Base-by-base conservation (phyloP, 495 filamentous ascomycete species). In the Penicilliopsis zonata region DNA sequence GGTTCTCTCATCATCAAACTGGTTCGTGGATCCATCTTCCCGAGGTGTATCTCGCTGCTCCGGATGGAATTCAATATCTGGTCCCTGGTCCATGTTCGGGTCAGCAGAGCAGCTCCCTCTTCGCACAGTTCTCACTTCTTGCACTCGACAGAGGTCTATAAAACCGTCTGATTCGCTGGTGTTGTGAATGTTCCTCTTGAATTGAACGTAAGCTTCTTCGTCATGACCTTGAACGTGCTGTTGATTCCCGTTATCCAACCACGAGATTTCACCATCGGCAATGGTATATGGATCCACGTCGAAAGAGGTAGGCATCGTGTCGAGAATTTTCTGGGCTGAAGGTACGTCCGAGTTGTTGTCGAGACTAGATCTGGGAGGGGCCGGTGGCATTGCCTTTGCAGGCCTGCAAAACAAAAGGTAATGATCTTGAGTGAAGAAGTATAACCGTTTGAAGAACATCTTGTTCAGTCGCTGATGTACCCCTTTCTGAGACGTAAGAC, bases 371-470 rank as follows among this genome's bases (percentile, higher is more conserved):
- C 60, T 67, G 8, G 79, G 79, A n/a, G 78, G 79, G 10, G 74
- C 59, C 7, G 80, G 80, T 15, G 80, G 80, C 1, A 60, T 41
- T 3, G 76, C 74, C 31, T 69, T 73, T n/a, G 73, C 63, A 13
- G 80, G 80, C 34, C 64, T 64, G 42, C 68, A 73, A 53, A 82
- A 85, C 24, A 76, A 64, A 13, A 85, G 50, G 33, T 66, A 79
- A 34, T 77, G 73, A 41, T 84, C 72, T 35, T 83, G 75, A 2
- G 70, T 73, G 28, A 71, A 72, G 41, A 80, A 85, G 42, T 83
- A 85, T 4, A 82, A 50, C 13, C 75, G 64, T 41, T 83, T 85
- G 51, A 64, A 78, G 38, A 80, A 79, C 53, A 79, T 72, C 42
- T 63, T 73, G 19, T 77, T 76, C 40, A 76, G 47, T 24, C 67